These are phyloP conservation scores for Xylaria grammica DNA, from an alignment of 495 filamentous ascomycete species.

Conservation along the genomic window DNA sequence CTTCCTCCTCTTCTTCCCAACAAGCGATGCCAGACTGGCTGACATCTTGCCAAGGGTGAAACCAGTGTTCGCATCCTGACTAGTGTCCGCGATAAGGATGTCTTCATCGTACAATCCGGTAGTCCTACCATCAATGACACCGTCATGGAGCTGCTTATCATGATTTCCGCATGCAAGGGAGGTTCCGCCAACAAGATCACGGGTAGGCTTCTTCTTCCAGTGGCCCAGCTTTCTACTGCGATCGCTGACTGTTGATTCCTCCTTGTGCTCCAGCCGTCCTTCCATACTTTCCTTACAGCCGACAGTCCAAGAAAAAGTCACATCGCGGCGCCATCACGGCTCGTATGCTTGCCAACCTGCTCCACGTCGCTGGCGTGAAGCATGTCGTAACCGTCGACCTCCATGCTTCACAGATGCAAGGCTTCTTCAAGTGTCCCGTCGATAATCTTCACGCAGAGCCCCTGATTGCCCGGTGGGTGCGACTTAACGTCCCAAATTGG, in stretches of 20 bases:
- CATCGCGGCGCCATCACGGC: slow-evolving; percentile 96
- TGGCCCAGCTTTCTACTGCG: slow-evolving; percentile 16
- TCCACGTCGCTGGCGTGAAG: slow-evolving; percentile 90
- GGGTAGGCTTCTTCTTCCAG: slow-evolving; percentile 64
- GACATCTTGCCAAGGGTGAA: slow-evolving; percentile 77
- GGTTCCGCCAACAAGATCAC: slow-evolving; percentile 97
- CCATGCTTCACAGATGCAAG: slow-evolving; percentile 97
- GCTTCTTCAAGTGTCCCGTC: slow-evolving; percentile 97
- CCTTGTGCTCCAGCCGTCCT: slow-evolving; percentile 74
- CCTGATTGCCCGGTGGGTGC: slow-evolving; percentile 94
- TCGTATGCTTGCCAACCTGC: slow-evolving; percentile 93
- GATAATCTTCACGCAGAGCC: slow-evolving; percentile 98
- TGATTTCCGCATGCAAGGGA: slow-evolving; percentile 98
- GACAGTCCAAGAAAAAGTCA: slow-evolving; percentile 98
- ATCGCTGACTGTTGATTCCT: slow-evolving; percentile 30
- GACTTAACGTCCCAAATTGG: slow-evolving; percentile 85
- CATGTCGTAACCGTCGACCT: slow-evolving; percentile 98
- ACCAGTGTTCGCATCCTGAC: slow-evolving; percentile 92
- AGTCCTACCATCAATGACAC: slow-evolving; percentile 97
- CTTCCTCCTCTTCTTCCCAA: slow-evolving; percentile 55
- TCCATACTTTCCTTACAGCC: slow-evolving; percentile 98
- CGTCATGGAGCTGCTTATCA: slow-evolving; percentile 97
- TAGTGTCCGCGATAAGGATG: slow-evolving; percentile 96
- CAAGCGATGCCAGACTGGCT: slow-evolving; percentile 63
- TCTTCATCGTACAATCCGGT: slow-evolving; percentile 97